These are phyloP conservation scores for Aeminium ludgeri DNA, from an alignment of 495 filamentous ascomycete genomes.

Conservation along the genomic window DNA sequence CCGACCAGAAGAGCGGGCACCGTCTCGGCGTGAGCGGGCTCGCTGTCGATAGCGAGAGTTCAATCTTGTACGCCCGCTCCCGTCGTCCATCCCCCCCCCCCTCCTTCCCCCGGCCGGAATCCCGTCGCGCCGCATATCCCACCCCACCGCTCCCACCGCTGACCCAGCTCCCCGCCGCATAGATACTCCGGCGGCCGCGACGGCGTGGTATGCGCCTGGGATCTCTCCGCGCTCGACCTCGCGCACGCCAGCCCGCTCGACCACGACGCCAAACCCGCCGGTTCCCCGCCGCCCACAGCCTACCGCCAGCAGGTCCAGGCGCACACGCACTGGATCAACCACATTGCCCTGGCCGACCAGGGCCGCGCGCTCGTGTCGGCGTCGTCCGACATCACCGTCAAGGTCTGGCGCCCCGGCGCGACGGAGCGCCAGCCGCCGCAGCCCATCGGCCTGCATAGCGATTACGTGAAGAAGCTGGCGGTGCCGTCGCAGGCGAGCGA, in stretches of 20 bases:
- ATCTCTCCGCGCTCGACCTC: conserved; percentile 53
- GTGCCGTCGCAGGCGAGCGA: conserved; percentile 50
- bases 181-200: conserved; percentile 95
- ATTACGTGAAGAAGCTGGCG: conserved; percentile 91
- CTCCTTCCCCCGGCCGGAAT: too few species aligned
- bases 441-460: conserved; percentile 80
- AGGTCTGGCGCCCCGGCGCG: conserved; percentile 81
- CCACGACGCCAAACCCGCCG: conserved; percentile 18
- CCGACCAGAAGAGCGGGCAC: conserved; percentile 80
- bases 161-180: too few species aligned
- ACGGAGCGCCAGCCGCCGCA: conserved; percentile 48
- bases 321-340: conserved; percentile 97
- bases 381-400: conserved; percentile 87
- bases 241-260: conserved; percentile 21
- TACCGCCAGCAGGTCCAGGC: conserved; percentile 87
- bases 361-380: conserved; percentile 80
- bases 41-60: conserved; percentile 65
- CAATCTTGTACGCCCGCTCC: conserved; percentile 68
- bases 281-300: conserved; percentile 33
- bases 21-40: conserved; percentile 87
- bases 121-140: too few species aligned
- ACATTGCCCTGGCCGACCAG: conserved; percentile 70
- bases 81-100: too few species aligned
- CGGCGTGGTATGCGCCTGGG: conserved; percentile 91
- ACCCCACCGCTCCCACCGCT: too few species aligned